Percentiles rank a stretch among this genome's conserved stretches.
These are phyloP conservation scores for Candida ulmi DNA, from an alignment of 805 yeast species.

Conservation along the genomic window DNA sequence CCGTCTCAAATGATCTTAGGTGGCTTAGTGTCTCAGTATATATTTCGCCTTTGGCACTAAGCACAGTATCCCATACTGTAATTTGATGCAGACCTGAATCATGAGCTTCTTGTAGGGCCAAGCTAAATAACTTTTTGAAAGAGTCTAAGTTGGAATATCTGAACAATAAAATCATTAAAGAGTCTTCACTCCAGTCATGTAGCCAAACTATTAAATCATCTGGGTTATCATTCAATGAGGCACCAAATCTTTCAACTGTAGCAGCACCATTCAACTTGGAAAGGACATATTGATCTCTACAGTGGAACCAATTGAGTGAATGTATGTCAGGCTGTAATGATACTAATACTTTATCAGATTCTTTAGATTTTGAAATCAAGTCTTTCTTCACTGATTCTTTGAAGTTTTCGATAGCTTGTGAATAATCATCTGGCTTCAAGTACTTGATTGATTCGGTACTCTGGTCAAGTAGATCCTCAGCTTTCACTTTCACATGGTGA, in stretches of 20 bases:
- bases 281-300: slow-evolving; percentile 31
- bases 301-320: slow-evolving; percentile 38
- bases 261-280: slow-evolving; percentile 19
- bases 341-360: slow-evolving; percentile 17
- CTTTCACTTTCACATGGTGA: slow-evolving; percentile 27
- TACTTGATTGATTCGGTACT: slow-evolving; percentile 12
- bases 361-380: slow-evolving; percentile 17
- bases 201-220: slow-evolving; percentile 38
- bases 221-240: slow-evolving; percentile 13
- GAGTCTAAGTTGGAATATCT: slow-evolving; percentile 14
- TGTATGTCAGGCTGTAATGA: slow-evolving; percentile 31
- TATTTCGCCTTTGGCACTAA: slow-evolving; percentile 12
- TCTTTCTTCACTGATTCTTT: slow-evolving; percentile 14
- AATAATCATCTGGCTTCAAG: slow-evolving; percentile 27
- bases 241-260: slow-evolving; percentile 24
- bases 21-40: slow-evolving; percentile 3
- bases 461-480: too few relatives aligned
- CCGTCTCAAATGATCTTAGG: slow-evolving; percentile 5
- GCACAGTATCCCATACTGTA: slow-evolving; percentile 34
- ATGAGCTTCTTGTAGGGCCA: slow-evolving; percentile 31
- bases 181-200: slow-evolving; percentile 33
- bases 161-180: slow-evolving; percentile 21
- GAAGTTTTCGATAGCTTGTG: slow-evolving; percentile 25
- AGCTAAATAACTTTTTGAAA: slow-evolving; percentile 23
- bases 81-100: slow-evolving; percentile 21